These are phyloP conservation scores for Gymnopilus junonius DNA, from an alignment of 768 basidiomycete species.

Conservation along the genomic window DNA sequence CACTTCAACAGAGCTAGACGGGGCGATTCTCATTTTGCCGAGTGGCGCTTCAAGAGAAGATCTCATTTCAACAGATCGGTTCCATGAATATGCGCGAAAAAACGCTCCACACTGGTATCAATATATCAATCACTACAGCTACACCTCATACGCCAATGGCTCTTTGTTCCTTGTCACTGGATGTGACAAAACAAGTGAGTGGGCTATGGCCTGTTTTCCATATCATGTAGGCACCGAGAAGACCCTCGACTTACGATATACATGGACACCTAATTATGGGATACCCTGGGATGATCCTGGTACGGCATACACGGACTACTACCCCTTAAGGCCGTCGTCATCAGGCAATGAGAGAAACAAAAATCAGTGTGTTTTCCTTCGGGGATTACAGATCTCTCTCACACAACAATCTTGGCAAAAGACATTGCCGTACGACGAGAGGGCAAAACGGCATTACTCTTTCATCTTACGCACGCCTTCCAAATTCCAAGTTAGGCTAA, in stretches of 20 bases:
- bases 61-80: neutral
- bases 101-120: conserved; percentile 18
- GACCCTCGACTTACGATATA: neutral
- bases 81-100: conserved; percentile 9
- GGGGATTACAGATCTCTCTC: neutral
- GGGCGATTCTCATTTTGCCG: conserved; percentile 12
- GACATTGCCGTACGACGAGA: conserved; percentile 6
- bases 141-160: conserved; percentile 12
- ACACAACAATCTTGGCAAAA: neutral
- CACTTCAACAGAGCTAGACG: conserved; percentile 4
- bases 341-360: neutral
- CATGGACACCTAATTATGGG: neutral
- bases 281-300: conserved; percentile 5
- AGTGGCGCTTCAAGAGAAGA: conserved; percentile 19
- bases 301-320: conserved; percentile 2
- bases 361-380: neutral
- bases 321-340: neutral
- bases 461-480: neutral
- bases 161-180: conserved; percentile 11
- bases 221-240: neutral
- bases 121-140: conserved; percentile 40
- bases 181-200: conserved; percentile 8
- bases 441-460: neutral
- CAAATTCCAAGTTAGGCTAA: neutral
- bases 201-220: conserved; percentile 4